Evolutionary conservation across 1,284 basidiomycete genomes (phyloP), one percentile per base, ranked within the genome.

Genomic region (Ustilago nuda): DNA sequence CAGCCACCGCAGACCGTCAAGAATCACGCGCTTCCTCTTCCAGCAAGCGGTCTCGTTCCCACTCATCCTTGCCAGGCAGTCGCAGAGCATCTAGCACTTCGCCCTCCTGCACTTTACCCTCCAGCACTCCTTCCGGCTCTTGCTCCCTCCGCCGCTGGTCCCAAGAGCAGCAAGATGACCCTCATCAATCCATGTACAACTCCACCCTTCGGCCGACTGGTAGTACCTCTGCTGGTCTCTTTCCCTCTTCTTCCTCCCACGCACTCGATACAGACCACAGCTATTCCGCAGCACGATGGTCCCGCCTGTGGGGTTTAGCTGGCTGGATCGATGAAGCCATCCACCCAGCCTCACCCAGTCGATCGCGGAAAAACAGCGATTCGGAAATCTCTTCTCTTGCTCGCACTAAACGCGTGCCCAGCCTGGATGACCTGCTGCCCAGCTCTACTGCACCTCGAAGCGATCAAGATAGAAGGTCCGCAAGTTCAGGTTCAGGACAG

Each of bases 241-340:
- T 56, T 17, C 53, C 58, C 12, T 33, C 61, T 30, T 59, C 51
- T n/a, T 39, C 57, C 9, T 33, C 65, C 3, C 50, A 66, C 27
- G 55, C 68, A 15, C 56, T 71, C 39, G 60, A 70, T 32, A 72
- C 68, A 12, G 65, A 72, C n/a, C 66, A 72, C 27, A 68, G 56
- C 36, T 59, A 67, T 45, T 71, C 66, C 1, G 74, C 63, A 12
- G 61, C 74, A 4, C 55, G 74, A 13, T 76, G 74, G 74, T 72
- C 66, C 33, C 66, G 58, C 2, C 63, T 76, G 13, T 76, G 74
- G 74, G 74, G 69, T 2, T 57, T 76, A 35, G 72, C 74, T 0
- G 74, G 74, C 8, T 76, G 74, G 74, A 15, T 76, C 4, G 74
- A 76, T 35, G 69, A 76, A 4, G 74, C 74, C 7, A 76, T 76